A percentile compares a stretch with the other conserved stretches of the same genome.
These are phyloP conservation scores for Xylaria sp. DNA, from an alignment of 2,329 filamentous ascomycete species.

Conservation along the genomic window DNA sequence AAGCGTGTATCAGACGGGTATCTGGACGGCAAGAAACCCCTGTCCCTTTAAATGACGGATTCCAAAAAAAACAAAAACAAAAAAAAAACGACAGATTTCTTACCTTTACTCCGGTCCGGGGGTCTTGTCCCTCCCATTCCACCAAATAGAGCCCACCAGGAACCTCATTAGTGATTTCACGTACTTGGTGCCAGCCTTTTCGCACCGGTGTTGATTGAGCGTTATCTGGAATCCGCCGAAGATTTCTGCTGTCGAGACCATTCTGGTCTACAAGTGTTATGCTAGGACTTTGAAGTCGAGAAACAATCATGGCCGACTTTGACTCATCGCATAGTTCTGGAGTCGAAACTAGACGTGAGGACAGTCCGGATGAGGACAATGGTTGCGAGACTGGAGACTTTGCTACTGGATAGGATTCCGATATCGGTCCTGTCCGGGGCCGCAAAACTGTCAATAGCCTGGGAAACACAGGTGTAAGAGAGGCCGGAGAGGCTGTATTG, in stretches of 20 bases:
- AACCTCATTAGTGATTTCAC: conserved; percentile 41
- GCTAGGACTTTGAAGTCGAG: background rate
- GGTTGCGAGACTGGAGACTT: background rate
- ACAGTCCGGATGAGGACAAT: background rate
- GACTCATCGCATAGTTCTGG: too few relatives aligned
- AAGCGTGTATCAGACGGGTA: background rate
- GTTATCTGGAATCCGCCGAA: conserved; percentile 2
- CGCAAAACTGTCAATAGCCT: background rate
- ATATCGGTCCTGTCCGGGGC: background rate
- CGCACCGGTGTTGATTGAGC: conserved; percentile 16
- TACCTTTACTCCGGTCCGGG: conserved; percentile 40
- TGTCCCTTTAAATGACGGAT: background rate
- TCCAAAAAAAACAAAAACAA: background rate
- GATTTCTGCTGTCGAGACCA: background rate
- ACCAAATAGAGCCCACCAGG: conserved; percentile 42
- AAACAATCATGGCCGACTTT: background rate
- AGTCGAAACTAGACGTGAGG: background rate
- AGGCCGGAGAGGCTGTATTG: background rate
- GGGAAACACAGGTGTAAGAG: background rate
- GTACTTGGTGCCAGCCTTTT: conserved; percentile 44
- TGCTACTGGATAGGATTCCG: background rate
- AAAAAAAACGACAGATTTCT: background rate
- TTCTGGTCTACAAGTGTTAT: background rate
- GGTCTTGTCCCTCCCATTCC: conserved; percentile 47
- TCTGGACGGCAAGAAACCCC: background rate